Base-by-base conservation (phyloP, 192 early-diverging fungal species). In the Coemansia reversa region DNA sequence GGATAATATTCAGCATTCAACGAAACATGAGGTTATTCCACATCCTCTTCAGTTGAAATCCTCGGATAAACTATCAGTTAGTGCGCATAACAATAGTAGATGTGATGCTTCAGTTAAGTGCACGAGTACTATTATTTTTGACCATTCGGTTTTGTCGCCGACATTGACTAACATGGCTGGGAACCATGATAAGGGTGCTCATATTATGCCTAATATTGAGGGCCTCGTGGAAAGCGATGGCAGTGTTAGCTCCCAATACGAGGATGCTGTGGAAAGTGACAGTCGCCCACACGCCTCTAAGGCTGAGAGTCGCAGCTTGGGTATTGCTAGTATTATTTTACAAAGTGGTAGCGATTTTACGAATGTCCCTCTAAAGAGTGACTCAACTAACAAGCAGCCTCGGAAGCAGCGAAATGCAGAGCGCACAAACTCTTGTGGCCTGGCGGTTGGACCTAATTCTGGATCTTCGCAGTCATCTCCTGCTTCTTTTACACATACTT, bases 381-480 rank as follows among this genome's bases (percentile, higher is more conserved):
- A 11, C 7, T 6, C 35, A 39, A 11, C 35, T 39, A 9, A 11
- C 35, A 39, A 3, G 59, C 59, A 14, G n/a, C n/a, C n/a, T 7
- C 39, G 18, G 47, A 22, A 16, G 48, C 59, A 25, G n/a, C n/a
- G 4, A 11, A 12, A 12, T 45, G 19, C 25, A 3, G 27, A 16
- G 20, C 49, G 18, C 32, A 62, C 39, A 0, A 64, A 64, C 7
- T 23, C 62, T 8, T 50, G 51, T 3, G 56, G 39, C 16, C 20
- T 67, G 57, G 49, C 60, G 4, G 72, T 81, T 2, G 78, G 78
- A 0, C 78, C 78, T 0, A 81, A 81, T 33, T 55, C 67, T 3
- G 48, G 33, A 3, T 81, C 78, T 16, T 62, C 72, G 3, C 78
- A 74, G 42, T 81, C 72, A 45, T 81, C 78, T 59, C 78, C 78